These are phyloP conservation scores for Geotrichum bryndzae DNA, from an alignment of 1,139 yeast genomes.

Conservation along the genomic window DNA sequence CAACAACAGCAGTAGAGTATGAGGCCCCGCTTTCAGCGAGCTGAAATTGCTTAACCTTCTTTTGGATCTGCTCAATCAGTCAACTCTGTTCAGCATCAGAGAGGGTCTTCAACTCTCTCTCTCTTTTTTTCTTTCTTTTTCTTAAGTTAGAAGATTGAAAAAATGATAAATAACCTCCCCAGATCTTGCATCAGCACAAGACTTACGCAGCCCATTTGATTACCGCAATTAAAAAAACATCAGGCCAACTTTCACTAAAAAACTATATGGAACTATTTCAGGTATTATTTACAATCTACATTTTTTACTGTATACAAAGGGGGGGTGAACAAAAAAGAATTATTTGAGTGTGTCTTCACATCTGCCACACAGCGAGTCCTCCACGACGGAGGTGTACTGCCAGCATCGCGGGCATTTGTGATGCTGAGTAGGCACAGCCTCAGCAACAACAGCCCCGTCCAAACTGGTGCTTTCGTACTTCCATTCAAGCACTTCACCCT, in stretches of 20 bases:
- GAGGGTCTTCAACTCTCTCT: conserved; percentile 38
- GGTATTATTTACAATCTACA: neutral
- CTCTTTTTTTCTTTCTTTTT: too few species aligned
- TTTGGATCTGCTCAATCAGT: conserved; percentile 78
- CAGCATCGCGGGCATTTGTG: conserved; percentile 90
- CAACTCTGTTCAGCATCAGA: conserved; percentile 67
- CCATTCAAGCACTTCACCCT: conserved; percentile 27
- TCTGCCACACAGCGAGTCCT: conserved; percentile 56
- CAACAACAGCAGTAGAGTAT: neutral
- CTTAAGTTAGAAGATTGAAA: too few species aligned
- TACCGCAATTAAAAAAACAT: too few species aligned
- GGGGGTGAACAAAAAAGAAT: neutral
- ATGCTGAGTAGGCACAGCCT: conserved; percentile 43
- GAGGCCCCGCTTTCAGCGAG: conserved; percentile 30
- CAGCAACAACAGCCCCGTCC: conserved; percentile 37
- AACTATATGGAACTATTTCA: neutral
- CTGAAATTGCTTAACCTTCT: conserved; percentile 75
- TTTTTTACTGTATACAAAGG: neutral
- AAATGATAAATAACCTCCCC: too few species aligned
- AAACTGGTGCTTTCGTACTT: conserved; percentile 28
- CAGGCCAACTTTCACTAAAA: too few species aligned
- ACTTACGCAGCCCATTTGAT: too few species aligned
- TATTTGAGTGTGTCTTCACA: conserved; percentile 46
- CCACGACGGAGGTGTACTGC: conserved; percentile 57
- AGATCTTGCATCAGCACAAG: too few species aligned